Evolutionary conservation across 176 grass and related monocot species (phyloP).

Genomic region (Eleusine coracana): DNA sequence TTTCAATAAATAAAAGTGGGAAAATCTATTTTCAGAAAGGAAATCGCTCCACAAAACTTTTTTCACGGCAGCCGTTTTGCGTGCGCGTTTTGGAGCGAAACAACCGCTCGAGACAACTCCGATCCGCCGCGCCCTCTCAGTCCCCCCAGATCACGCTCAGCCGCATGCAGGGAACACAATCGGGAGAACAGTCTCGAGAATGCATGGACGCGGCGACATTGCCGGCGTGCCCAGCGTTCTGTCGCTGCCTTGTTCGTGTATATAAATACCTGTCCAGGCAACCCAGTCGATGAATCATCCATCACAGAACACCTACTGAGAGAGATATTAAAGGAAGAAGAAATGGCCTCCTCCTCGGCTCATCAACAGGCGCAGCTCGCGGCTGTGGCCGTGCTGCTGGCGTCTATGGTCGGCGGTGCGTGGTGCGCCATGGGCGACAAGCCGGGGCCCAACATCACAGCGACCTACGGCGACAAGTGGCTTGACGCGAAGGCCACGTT

Average conservation of each 20-base stretch:
- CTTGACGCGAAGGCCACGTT: conserved; percentile 47
- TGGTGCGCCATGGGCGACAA: not conserved
- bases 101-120: too few relatives aligned
- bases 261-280: not conserved
- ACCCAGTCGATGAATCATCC: not conserved
- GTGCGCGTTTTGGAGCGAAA: too few relatives aligned
- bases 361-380: not conserved
- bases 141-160: too few relatives aligned
- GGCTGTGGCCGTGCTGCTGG: not conserved
- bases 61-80: too few relatives aligned
- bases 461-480: conserved; percentile 23
- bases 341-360: not conserved
- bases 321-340: not conserved
- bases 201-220: not conserved
- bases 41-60: too few relatives aligned
- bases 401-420: not conserved
- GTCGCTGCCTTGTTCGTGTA: not conserved
- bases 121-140: too few relatives aligned
- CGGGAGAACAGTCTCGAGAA: not conserved
- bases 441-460: conserved; percentile 35
- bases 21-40: too few relatives aligned
- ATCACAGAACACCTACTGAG: not conserved
- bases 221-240: not conserved
- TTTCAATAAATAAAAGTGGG: too few relatives aligned
- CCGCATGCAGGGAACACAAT: too few relatives aligned